Conservation (phyloP, 2,329 filamentous ascomycete genomes). For the Onygenales sp. region DNA sequence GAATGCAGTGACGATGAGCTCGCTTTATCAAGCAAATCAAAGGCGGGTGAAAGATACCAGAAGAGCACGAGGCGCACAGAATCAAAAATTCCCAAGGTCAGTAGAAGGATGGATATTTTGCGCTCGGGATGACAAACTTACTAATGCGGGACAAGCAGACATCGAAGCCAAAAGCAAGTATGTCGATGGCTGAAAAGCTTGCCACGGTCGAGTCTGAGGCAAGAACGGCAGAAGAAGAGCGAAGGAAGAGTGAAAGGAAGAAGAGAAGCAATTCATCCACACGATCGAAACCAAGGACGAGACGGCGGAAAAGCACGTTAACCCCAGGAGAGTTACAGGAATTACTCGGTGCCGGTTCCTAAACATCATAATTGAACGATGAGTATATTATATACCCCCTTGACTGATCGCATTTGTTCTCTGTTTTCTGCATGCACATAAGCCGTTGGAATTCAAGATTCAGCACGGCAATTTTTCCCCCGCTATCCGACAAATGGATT, state of each 20-base stretch:
- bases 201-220: constrained; percentile 35
- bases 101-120: not conserved
- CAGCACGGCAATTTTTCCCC: no score
- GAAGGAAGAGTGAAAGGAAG: constrained; percentile 25
- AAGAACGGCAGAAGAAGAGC: constrained; percentile 25
- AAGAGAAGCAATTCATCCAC: constrained; percentile 23
- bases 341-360: not conserved
- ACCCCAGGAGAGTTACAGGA: constrained; percentile 7
- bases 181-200: constrained; percentile 35
- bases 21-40: constrained; percentile 24
- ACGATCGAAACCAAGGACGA: constrained; percentile 17
- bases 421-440: no score
- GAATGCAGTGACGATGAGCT: constrained; percentile 25
- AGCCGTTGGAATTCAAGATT: no score
- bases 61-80: constrained; percentile 19
- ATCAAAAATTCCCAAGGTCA: constrained; percentile 22
- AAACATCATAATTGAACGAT: not conserved
- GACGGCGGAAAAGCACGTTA: constrained; percentile 16
- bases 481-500: no score
- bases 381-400: not conserved
- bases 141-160: constrained; percentile 8
- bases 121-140: not conserved
- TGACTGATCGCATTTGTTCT: no score
- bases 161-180: constrained; percentile 12
- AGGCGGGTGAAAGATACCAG: constrained; percentile 21